Conservation (phyloP, 352 stramenopile genomes). For the Globisporangium mamillatum region DNA sequence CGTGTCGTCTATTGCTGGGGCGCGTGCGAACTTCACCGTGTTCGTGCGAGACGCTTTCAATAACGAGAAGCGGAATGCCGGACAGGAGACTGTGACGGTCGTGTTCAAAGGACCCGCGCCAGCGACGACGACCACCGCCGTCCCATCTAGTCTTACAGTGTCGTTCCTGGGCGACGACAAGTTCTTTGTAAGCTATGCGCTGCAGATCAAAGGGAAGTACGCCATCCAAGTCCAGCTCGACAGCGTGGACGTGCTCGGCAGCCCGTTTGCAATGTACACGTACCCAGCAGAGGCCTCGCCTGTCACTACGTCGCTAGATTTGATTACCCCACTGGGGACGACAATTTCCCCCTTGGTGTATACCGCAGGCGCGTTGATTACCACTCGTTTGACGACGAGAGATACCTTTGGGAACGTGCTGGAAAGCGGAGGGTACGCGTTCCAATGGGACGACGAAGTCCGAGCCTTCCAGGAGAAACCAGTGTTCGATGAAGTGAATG, state of each 20-base stretch:
- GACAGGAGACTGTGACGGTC: slow-evolving; percentile 35
- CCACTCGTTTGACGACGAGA: slow-evolving; percentile 37
- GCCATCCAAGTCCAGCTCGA: slow-evolving; percentile 46
- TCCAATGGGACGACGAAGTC: slow-evolving; percentile 26
- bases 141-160: slow-evolving; percentile 22
- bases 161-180: slow-evolving; percentile 33
- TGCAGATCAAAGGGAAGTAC: slow-evolving; percentile 46
- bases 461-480: slow-evolving; percentile 19
- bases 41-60: slow-evolving; percentile 52
- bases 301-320: slow-evolving; percentile 46
- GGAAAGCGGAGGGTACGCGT: slow-evolving; percentile 47
- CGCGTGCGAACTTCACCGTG: slow-evolving; percentile 44
- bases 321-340: slow-evolving; percentile 30
- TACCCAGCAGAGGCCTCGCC: slow-evolving; percentile 42
- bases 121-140: slow-evolving; percentile 16
- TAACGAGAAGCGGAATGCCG: slow-evolving; percentile 64
- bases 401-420: slow-evolving; percentile 49
- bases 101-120: slow-evolving; percentile 36
- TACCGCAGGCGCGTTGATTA: slow-evolving; percentile 32
- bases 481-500: slow-evolving; percentile 32
- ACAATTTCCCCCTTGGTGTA: slow-evolving; percentile 25
- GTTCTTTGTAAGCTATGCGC: slow-evolving; percentile 42
- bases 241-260: slow-evolving; percentile 32
- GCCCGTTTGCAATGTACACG: slow-evolving; percentile 59
- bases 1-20: slow-evolving; percentile 51